Conservation (phyloP, 495 filamentous ascomycete genomes). For the Hypoxylon subgilvum region DNA sequence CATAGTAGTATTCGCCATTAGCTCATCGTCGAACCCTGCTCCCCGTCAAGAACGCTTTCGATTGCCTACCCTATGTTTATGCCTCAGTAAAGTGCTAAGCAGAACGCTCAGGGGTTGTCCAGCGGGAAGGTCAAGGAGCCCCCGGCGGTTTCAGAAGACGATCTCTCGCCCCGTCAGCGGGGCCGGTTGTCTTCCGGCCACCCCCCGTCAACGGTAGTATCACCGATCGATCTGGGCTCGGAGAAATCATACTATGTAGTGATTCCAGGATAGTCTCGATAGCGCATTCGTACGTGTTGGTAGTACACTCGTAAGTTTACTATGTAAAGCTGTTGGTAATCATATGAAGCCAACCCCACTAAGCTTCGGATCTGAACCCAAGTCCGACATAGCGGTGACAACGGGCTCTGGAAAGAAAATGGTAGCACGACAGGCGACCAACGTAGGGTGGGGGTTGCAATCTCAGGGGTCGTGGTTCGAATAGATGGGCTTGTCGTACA, state of each 20-base stretch:
- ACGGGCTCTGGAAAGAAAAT: constrained; percentile 1
- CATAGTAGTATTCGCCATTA: constrained; percentile 18
- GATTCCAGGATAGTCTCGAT: too few species aligned
- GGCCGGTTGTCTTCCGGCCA: constrained; percentile 25
- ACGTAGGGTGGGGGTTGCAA: constrained; percentile 3
- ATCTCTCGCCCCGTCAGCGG: constrained; percentile 26
- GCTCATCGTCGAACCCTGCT: constrained; percentile 16
- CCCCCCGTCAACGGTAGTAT: constrained; percentile 9
- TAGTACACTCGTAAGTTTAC: constrained; percentile 5
- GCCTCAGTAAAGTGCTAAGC: constrained; percentile 22
- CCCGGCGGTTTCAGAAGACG: constrained; percentile 31
- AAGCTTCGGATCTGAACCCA: neutral
- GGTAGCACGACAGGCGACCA: neutral
- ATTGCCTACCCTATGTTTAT: constrained; percentile 19
- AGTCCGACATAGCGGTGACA: constrained; percentile 1
- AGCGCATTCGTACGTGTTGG: too few species aligned
- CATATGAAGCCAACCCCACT: neutral
- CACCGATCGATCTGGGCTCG: constrained; percentile 20
- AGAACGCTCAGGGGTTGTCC: constrained; percentile 3
- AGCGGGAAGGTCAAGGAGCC: constrained; percentile 29
- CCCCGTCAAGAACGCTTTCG: constrained; percentile 30
- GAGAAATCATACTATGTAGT: too few species aligned
- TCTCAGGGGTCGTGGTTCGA: constrained; percentile 6
- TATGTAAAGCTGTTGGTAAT: neutral
- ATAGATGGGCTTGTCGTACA: constrained; percentile 7